Base-by-base conservation (phyloP, 495 filamentous ascomycete species). In the Opeltia flavorubescens region DNA sequence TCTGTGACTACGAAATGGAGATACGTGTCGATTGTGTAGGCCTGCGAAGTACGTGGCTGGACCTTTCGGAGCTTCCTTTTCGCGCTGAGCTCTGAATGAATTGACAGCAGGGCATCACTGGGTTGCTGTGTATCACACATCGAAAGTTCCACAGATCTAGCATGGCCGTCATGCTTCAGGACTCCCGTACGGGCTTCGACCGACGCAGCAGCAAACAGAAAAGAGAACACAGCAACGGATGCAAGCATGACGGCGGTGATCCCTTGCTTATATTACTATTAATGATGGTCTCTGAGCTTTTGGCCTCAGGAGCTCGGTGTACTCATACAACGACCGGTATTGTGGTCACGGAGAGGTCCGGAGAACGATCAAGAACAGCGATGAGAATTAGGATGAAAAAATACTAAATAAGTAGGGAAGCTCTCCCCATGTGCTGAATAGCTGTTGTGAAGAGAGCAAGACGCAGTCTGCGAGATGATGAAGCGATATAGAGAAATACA, bases 1-100 rank as follows among this genome's bases (percentile, higher is more conserved):
- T 55, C 52, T 50, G 63, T 66, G 39, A 57, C 62, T 30, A 75
- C 54, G 41, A 73, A 61, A 50, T 75, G 70, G 38, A 73, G 66
- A 57, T 66, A 73, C 5, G 65, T 70, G 11, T 67, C 67, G 18
- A 74, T 66, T 41, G 31, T 25, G 36, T 55, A 44, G 15, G 24
- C 41, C 18, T 42, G 4, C 25, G 39, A 25, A 6, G n/a, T 25
- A 2, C 49, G 43, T 7, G 48, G 48, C 11, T 26, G 18, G 6
- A 44, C 6, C 15, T 44, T 44, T 8, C 26, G 8, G 7, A 51
- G 33, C 5, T 42, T 42, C 21, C 23, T 24, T 26, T 49, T 7
- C 11, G 25, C 25, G 25, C 17, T 26, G 36, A 49, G 39, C 15
- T 36, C 23, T 3, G 11, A 13, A 30, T 58, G 49, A 8, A 47